Evolutionary conservation across 1,284 basidiomycete species (phyloP).

Genomic region (Puccinia brachypodii): DNA sequence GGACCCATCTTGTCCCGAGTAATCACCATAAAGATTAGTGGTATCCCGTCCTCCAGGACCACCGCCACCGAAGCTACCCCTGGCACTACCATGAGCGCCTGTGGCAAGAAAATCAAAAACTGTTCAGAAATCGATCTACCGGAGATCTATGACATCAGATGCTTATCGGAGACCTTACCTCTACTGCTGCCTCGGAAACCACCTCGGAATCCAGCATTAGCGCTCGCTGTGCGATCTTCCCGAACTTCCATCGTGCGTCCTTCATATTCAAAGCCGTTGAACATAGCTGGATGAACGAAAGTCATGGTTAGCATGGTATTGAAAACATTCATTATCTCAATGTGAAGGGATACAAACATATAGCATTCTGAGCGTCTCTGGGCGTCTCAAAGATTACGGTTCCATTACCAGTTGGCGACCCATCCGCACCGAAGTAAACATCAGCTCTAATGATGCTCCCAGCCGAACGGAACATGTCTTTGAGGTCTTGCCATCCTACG

Average conservation of each 20-base stretch:
- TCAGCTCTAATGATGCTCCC: slow-evolving; percentile 93
- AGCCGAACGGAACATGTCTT: slow-evolving; percentile 90
- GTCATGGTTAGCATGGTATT: background rate
- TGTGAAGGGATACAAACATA: slow-evolving; percentile 65
- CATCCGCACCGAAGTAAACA: slow-evolving; percentile 86
- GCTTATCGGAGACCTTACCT: slow-evolving; percentile 52
- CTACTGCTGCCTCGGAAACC: slow-evolving; percentile 51
- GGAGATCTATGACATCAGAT: slow-evolving; percentile 49
- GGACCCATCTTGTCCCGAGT: slow-evolving; percentile 67
- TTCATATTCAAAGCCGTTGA: slow-evolving; percentile 91
- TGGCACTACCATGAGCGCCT: slow-evolving; percentile 65
- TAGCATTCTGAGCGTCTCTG: slow-evolving; percentile 86
- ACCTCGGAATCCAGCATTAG: slow-evolving; percentile 59
- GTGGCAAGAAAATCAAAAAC: background rate
- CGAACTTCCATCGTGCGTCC: slow-evolving; percentile 87
- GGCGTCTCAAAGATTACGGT: slow-evolving; percentile 90
- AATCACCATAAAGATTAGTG: slow-evolving; percentile 76
- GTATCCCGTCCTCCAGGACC: slow-evolving; percentile 61
- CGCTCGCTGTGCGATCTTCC: slow-evolving; percentile 63
- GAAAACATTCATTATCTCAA: background rate
- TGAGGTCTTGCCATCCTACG: slow-evolving; percentile 97
- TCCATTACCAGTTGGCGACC: slow-evolving; percentile 87
- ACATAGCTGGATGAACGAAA: slow-evolving; percentile 66
- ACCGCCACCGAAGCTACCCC: slow-evolving; percentile 62
- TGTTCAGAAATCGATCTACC: background rate